A percentile compares a stretch with the other conserved stretches of the same genome.
phyloP scores from a whole-genome alignment of 2,329 filamentous ascomycete genomes.

The Triangularia verruculosa region DNA sequence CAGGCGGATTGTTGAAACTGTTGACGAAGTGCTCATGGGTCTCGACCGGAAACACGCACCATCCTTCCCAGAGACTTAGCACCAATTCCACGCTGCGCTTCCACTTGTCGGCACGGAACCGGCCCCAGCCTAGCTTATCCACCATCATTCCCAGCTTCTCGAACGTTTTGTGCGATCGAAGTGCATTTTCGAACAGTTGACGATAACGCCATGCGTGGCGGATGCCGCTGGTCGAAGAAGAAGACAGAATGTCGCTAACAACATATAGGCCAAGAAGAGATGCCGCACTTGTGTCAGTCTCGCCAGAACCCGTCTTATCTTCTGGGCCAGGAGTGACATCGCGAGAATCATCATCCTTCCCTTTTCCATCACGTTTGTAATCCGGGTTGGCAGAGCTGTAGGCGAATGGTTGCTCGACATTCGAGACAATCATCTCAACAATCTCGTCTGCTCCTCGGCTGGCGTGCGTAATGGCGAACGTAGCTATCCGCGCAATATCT shows the following conservation, averaged over 20 bases:
- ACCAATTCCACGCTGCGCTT: slow-evolving; percentile 70
- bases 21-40: slow-evolving; percentile 68
- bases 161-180: slow-evolving; percentile 68
- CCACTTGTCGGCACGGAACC: slow-evolving; percentile 80
- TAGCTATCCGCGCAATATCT: slow-evolving; percentile 80
- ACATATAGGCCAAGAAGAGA: slow-evolving; percentile 81
- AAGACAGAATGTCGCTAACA: slow-evolving; percentile 72
- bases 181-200: slow-evolving; percentile 70
- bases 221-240: slow-evolving; percentile 71
- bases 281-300: slow-evolving; percentile 63
- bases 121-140: slow-evolving; percentile 72
- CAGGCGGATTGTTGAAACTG: slow-evolving; percentile 69
- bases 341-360: slow-evolving; percentile 38
- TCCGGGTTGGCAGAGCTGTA: slow-evolving; percentile 68
- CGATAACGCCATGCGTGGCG: slow-evolving; percentile 85
- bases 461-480: slow-evolving; percentile 86
- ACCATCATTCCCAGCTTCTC: slow-evolving; percentile 72
- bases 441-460: slow-evolving; percentile 84
- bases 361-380: slow-evolving; percentile 39
- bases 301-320: slow-evolving; percentile 32
- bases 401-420: slow-evolving; percentile 73
- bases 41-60: slow-evolving; percentile 70
- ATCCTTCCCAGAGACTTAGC: slow-evolving; percentile 67
- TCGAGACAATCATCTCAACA: slow-evolving; percentile 81
- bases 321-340: slow-evolving; percentile 38